Conservation (phyloP, 2,329 filamentous ascomycete genomes). For the Pseudocercospora musae region DNA sequence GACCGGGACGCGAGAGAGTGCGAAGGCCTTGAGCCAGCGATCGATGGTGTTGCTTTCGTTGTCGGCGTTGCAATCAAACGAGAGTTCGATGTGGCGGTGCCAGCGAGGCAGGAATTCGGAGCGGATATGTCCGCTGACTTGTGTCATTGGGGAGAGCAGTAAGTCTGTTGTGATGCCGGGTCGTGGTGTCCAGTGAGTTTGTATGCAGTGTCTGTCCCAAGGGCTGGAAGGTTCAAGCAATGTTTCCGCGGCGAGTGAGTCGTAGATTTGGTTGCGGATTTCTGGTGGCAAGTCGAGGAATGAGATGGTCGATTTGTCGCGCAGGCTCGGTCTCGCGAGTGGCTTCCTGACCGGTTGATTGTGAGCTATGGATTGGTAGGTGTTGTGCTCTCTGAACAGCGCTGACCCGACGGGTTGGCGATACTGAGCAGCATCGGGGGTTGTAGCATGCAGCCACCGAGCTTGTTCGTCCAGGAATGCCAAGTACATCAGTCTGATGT, state of each 20-base stretch:
- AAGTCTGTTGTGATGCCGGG: background rate
- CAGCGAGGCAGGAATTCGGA: background rate
- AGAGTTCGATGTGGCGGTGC: background rate
- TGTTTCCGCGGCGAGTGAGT: background rate
- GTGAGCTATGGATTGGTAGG: too few species aligned
- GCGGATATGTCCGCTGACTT: background rate
- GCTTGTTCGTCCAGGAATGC: too few species aligned
- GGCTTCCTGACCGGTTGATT: background rate
- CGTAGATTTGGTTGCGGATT: background rate
- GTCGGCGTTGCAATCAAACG: background rate
- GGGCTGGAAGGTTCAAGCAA: background rate
- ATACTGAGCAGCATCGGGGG: background rate
- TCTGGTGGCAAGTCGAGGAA: background rate
- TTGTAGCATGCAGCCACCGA: too few species aligned
- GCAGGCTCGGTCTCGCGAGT: background rate
- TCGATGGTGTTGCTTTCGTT: background rate
- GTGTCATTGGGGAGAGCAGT: background rate
- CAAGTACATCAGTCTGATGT: background rate
- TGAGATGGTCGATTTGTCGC: too few species aligned
- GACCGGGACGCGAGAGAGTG: background rate
- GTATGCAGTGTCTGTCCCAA: background rate
- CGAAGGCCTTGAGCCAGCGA: background rate
- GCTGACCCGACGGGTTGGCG: too few species aligned
- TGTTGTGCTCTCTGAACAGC: too few species aligned
- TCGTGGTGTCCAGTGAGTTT: background rate